These are phyloP conservation scores for Irpex sp. DNA, from an alignment of 1,284 basidiomycete genomes.

Conservation along the genomic window DNA sequence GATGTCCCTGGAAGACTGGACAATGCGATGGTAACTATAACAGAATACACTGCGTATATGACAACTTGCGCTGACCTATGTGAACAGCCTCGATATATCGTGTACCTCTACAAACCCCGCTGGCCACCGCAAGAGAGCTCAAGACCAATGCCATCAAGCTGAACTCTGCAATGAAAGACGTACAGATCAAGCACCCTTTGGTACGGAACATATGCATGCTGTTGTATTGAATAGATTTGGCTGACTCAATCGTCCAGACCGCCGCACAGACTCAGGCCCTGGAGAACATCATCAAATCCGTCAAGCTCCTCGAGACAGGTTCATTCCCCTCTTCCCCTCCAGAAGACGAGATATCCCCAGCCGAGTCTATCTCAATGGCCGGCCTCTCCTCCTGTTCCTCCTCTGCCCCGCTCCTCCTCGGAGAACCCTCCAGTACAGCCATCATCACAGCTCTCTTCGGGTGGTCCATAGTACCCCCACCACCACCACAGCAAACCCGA, in stretches of 20 bases:
- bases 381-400: conserved; percentile 3
- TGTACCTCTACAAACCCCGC: conserved; percentile 74
- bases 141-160: conserved; percentile 63
- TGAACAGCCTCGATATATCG: conserved; percentile 75
- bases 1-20: conserved; percentile 83
- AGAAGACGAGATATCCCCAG: conserved; percentile 14
- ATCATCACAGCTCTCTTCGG: conserved; percentile 76
- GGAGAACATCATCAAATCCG: conserved; percentile 35
- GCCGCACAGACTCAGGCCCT: conserved; percentile 41
- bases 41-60: no score
- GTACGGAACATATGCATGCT: conserved; percentile 44
- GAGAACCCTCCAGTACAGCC: conserved; percentile 54
- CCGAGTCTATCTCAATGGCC: conserved; percentile 5
- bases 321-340: background rate
- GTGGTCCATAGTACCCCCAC: conserved; percentile 58
- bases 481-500: conserved; percentile 39
- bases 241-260: conserved; percentile 30
- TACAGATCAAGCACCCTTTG: conserved; percentile 77
- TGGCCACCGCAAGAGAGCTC: conserved; percentile 65
- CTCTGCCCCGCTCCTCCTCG: conserved; percentile 6
- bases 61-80: no score
- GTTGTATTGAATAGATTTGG: background rate
- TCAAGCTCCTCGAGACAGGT: conserved; percentile 26
- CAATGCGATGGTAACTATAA: conserved; percentile 69
- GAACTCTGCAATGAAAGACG: conserved; percentile 57